phyloP scores from a whole-genome alignment of 805 yeast genomes.

The Trichomonascus vanleenenianus region DNA sequence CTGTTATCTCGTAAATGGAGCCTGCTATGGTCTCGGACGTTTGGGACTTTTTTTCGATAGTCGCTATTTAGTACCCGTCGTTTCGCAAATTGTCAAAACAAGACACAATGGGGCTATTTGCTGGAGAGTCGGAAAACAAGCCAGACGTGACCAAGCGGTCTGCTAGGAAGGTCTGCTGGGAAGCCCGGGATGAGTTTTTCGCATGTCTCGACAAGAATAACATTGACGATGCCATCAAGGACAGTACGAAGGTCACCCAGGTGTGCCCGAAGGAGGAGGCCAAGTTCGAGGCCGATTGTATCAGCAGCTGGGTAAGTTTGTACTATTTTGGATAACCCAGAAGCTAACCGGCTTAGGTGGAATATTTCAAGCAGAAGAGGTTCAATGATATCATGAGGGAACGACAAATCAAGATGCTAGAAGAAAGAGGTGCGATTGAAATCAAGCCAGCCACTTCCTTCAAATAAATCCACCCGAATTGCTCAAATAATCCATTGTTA shows the following conservation, averaged over 20 bases:
- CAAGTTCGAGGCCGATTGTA: conserved; percentile 69
- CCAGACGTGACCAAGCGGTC: conserved; percentile 52
- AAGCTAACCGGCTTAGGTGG: conserved; percentile 25
- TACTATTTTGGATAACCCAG: not conserved
- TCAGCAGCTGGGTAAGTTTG: conserved; percentile 61
- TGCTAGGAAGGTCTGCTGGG: conserved; percentile 82
- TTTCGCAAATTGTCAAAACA: too few species aligned
- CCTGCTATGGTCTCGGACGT: too few species aligned
- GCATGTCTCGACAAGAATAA: conserved; percentile 61
- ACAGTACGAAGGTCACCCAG: conserved; percentile 38
- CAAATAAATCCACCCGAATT: conserved; percentile 7
- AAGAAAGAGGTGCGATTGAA: conserved; percentile 50
- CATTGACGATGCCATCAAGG: conserved; percentile 56
- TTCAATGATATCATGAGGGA: conserved; percentile 66
- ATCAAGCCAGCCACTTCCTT: conserved; percentile 14
- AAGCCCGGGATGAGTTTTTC: conserved; percentile 70
- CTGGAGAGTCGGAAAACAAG: conserved; percentile 24
- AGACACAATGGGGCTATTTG: conserved; percentile 44
- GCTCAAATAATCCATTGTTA: conserved; percentile 11
- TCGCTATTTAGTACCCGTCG: too few species aligned
- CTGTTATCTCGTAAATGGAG: too few species aligned
- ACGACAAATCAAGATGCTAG: conserved; percentile 59
- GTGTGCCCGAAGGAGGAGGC: conserved; percentile 51
- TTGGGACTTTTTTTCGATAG: too few species aligned
- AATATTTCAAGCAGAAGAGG: conserved; percentile 86